These are phyloP conservation scores for Fusarium coffeatum DNA, from an alignment of 2,329 filamentous ascomycete genomes.

Conservation along the genomic window DNA sequence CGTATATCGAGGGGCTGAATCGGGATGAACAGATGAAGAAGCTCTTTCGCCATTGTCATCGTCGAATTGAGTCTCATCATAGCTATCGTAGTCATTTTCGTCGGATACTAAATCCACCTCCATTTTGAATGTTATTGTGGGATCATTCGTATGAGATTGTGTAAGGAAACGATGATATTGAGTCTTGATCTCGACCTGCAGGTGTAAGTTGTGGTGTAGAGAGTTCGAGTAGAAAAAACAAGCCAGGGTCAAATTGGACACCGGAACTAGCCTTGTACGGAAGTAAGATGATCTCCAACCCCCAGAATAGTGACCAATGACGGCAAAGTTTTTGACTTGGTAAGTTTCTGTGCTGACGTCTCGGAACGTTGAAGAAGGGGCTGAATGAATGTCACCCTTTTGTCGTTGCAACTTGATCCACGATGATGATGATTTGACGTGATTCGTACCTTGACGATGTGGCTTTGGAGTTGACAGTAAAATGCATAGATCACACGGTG, in stretches of 20 bases:
- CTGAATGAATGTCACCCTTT: neutral
- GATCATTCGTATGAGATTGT: neutral
- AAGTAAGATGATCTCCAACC: neutral
- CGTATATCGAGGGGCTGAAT: slow-evolving; percentile 50
- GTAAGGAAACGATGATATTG: neutral
- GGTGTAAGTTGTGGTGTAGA: slow-evolving; percentile 19
- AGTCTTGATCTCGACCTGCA: neutral
- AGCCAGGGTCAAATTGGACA: slow-evolving; percentile 3
- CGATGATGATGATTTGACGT: slow-evolving; percentile 37
- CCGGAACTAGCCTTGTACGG: slow-evolving; percentile 11
- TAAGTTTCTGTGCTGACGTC: neutral
- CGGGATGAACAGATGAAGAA: slow-evolving; percentile 14
- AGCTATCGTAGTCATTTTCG: slow-evolving; percentile 41
- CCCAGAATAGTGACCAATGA: neutral
- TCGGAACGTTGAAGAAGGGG: neutral
- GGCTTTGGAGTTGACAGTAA: neutral
- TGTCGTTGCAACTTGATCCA: slow-evolving; percentile 9
- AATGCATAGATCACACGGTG: neutral
- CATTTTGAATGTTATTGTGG: neutral
- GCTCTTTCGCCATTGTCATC: slow-evolving; percentile 8
- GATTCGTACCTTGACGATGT: slow-evolving; percentile 28
- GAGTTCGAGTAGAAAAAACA: slow-evolving; percentile 17
- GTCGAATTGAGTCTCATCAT: slow-evolving; percentile 26
- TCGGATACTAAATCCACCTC: slow-evolving; percentile 32
- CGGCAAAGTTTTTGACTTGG: neutral